Evolutionary conservation across 257 asterid species (phyloP).

Genomic region (Fraxinus pennsylvanica): DNA sequence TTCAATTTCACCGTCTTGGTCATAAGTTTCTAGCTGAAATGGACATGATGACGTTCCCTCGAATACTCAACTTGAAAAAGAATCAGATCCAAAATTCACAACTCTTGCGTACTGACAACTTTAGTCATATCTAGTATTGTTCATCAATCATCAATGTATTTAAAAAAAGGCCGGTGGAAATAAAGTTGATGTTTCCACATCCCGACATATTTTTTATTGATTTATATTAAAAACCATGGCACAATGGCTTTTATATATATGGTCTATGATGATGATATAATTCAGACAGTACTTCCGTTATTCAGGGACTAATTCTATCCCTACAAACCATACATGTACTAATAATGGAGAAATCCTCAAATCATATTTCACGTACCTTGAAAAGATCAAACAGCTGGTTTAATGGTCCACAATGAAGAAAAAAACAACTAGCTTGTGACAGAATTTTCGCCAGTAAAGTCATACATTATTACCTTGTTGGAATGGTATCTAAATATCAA

Average conservation of each 20-base stretch:
- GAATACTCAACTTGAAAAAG: too few relatives aligned
- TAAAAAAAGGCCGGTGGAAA: not conserved
- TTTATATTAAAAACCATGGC: constrained; percentile 28
- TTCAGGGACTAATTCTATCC: constrained; percentile 8
- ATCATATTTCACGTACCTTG: constrained; percentile 11
- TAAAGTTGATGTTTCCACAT: constrained; percentile 23
- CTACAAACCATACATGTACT: constrained; percentile 5
- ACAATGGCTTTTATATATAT: constrained; percentile 24
- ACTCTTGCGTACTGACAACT: not conserved
- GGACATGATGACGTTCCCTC: too few relatives aligned
- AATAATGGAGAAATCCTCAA: constrained; percentile 18
- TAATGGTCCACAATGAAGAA: constrained; percentile 21
- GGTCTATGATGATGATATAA: constrained; percentile 29
- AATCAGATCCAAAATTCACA: too few relatives aligned
- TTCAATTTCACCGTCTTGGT: too few relatives aligned
- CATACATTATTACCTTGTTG: constrained; percentile 20
- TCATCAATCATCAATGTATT: not conserved
- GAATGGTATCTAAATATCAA: constrained; percentile 24
- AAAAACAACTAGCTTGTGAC: constrained; percentile 23
- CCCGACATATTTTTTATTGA: constrained; percentile 35
- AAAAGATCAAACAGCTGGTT: constrained; percentile 30
- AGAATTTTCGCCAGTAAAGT: constrained; percentile 10
- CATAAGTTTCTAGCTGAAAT: too few relatives aligned
- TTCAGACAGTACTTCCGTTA: constrained; percentile 23
- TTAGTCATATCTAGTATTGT: too few relatives aligned